phyloP scores from a whole-genome alignment of 2,329 filamentous ascomycete species.

The Cladophialophora psammophila region DNA sequence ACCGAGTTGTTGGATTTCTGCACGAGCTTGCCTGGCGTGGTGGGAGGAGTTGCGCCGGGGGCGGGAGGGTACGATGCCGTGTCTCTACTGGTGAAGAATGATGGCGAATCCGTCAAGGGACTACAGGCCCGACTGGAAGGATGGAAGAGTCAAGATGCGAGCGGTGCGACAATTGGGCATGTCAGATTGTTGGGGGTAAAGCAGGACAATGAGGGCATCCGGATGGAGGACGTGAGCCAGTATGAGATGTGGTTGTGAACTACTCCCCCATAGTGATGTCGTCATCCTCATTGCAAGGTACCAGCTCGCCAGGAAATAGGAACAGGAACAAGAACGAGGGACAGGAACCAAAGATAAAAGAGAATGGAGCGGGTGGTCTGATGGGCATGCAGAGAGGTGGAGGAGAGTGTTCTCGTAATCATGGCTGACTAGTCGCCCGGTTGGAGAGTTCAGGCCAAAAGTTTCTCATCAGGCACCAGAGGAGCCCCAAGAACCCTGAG shows the following conservation, averaged over 20 bases:
- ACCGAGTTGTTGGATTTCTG: slow-evolving; percentile 83
- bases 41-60: slow-evolving; percentile 90
- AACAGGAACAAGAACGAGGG: slow-evolving; percentile 7
- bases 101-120: slow-evolving; percentile 65
- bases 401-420: not conserved
- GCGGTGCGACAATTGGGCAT: slow-evolving; percentile 55
- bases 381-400: not conserved
- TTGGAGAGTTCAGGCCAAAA: not conserved
- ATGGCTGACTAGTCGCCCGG: not conserved
- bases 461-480: slow-evolving; percentile 1
- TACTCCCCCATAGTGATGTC: not conserved
- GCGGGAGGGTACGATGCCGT: slow-evolving; percentile 94
- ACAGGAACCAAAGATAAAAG: slow-evolving; percentile 8
- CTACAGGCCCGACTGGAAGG: slow-evolving; percentile 68
- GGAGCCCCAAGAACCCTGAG: not conserved
- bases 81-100: slow-evolving; percentile 78
- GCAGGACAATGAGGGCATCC: slow-evolving; percentile 56
- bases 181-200: slow-evolving; percentile 54
- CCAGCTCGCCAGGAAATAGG: not conserved
- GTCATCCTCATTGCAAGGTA: not conserved
- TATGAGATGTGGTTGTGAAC: slow-evolving; percentile 50
- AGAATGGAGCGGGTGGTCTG: slow-evolving; percentile 2
- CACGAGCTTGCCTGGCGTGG: slow-evolving; percentile 74
- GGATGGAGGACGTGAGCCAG: slow-evolving; percentile 49
- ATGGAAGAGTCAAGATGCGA: slow-evolving; percentile 65